These are phyloP conservation scores for Bidens hawaiensis DNA, from an alignment of 140 eudicot genomes.

Conservation along the genomic window DNA sequence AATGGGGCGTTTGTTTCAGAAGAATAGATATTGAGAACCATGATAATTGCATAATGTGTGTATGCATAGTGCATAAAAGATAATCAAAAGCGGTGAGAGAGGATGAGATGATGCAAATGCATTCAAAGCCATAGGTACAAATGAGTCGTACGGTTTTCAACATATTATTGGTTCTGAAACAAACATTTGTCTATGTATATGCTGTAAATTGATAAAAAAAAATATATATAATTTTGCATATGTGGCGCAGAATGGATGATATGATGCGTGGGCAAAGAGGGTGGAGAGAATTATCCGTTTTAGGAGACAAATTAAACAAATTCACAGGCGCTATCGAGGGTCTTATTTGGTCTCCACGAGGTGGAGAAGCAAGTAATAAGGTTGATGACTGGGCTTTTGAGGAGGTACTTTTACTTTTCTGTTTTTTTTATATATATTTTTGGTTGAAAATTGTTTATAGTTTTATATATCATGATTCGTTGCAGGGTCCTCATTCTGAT, in stretches of 20 bases:
- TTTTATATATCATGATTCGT: not conserved
- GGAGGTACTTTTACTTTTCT: slow-evolving; percentile 47
- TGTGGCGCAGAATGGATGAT: slow-evolving; percentile 89
- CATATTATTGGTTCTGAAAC: not conserved
- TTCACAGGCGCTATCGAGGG: slow-evolving; percentile 84
- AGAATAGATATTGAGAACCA: too few species aligned
- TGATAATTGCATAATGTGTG: not conserved
- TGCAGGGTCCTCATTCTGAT: slow-evolving; percentile 98
- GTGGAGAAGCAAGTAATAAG: slow-evolving; percentile 63
- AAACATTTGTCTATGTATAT: not conserved
- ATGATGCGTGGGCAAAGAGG: slow-evolving; percentile 99
- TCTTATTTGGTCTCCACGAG: slow-evolving; percentile 91
- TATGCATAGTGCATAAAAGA: not conserved
- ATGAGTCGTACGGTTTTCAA: too few species aligned
- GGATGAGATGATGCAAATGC: not conserved
- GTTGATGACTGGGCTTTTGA: slow-evolving; percentile 92
- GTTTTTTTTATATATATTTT: not conserved
- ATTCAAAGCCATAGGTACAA: not conserved
- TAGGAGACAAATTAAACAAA: slow-evolving; percentile 87
- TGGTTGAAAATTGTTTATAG: not conserved
- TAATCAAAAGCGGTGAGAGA: not conserved
- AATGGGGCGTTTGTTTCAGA: too few species aligned
- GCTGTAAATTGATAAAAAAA: not conserved
- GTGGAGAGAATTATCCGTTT: slow-evolving; percentile 91
- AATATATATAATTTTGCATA: not conserved